Base-by-base conservation (phyloP, 805 yeast species). In the Cyberlindnera mississippiensis region DNA sequence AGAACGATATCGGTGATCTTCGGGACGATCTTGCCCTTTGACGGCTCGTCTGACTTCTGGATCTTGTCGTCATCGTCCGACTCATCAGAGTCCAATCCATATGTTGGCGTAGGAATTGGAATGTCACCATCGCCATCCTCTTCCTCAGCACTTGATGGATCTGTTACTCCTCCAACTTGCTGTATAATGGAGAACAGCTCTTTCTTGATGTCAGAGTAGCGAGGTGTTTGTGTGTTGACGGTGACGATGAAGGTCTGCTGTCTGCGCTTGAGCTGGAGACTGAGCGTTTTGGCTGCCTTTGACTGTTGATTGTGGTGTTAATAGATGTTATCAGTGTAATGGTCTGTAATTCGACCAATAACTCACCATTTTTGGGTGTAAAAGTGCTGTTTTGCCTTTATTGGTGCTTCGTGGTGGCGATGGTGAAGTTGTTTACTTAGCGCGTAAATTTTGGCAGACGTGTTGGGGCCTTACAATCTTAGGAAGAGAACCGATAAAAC, bases 101-200 rank as follows among this genome's bases (percentile, higher is more conserved):
- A 63, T 3, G 69, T 61, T 5, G 72, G 67, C 10, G 39, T 33
- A 3, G 48, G 48, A 18, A 70, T 61, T 14, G 71, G 72, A 3
- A 67, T 62, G 12, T 61, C 69, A 4, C 60, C 64, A 6, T 35
- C 38, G 4, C 18, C 46, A 37, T 60, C 59, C 3, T 50, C 55
- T 1, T 42, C 56, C 4, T 47, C 63, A 4, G 39, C 40, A 31
- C 52, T 56, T 27, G 58, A 51, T 4, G 52, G 41, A n/a, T 41
- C 47, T 11, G 37, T 32, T 5, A 73, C 52, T 0, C 83, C 83
- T 2, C 83, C 83, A 0, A 76, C 64, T 3, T 59, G 47, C 42
- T 70, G 67, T 19, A 79, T 66, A 19, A 71, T 67, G 6, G 55
- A 51, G 2, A 59, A 57, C 18, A 78, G 60, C 15, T 55, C 40